Base-by-base conservation (phyloP, 2,329 filamentous ascomycete species). In the Colletotrichum trifolii region DNA sequence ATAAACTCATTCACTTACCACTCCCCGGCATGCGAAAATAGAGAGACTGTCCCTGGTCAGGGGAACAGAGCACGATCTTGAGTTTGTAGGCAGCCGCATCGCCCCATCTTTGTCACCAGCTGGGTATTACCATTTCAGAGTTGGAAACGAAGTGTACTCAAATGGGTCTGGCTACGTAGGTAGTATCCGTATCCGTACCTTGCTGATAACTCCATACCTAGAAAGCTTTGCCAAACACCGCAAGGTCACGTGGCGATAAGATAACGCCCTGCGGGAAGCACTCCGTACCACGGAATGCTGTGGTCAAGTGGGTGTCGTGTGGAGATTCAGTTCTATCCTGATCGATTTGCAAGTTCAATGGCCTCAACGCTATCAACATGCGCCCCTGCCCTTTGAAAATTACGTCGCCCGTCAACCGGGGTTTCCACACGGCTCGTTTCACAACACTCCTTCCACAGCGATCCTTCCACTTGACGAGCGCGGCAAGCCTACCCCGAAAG, bases 401-500 rank as follows among this genome's bases (percentile, higher is more conserved):
- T 50, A 54, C 65, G 12, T 48, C 66, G n/a, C 54, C 25, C 6
- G 25, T 69, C 45, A 66, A 47, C 47, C 65, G 61, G 8, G 58
- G 66, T 48, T 33, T 69, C 40, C 61, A 63, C 38, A 63, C 54
- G 33, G 54, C 50, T 8, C 49, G 50, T 8, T 48, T 57, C 9
- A 48, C 36, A 25, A 25, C 25, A 3, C 48, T 60, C 17, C 59
- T 55, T 34, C 72, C 73, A 9, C 66, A 69, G 50, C 76, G 79
- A 35, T 72, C 73, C 60, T 83, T 87, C 67, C 84, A 86, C 75
- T 75, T 82, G 66, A 83, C 81, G 45, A 74, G 80, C 2, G 60
- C 80, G 2, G 72, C 76, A 8, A 72, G 74, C 53, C 69, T 81
- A n/a, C 85, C 87, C 10, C 83, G 85, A 62, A 87, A 85, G 68